Evolutionary conservation across 805 yeast genomes (phyloP), one percentile per base, ranked within the genome.

Genomic region (Gaillardinia entomophila): DNA sequence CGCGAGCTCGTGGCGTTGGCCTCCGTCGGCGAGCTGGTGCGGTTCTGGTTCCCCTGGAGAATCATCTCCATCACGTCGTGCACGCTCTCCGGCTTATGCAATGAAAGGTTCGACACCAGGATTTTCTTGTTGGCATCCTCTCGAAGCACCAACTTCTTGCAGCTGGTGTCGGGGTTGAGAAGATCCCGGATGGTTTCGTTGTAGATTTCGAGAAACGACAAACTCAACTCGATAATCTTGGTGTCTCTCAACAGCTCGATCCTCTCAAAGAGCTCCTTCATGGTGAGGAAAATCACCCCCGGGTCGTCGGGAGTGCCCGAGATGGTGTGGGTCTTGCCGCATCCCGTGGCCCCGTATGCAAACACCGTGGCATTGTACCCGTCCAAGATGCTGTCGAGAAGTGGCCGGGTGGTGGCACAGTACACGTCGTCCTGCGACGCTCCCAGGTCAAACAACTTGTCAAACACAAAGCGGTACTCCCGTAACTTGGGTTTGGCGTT

Each of bases 321-420:
- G 20, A 89, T 83, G 0, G 97, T 89, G 53, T 82, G 87, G 0
- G 97, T 89, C 52, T 89, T 89, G n/a, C 97, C 97, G 56, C 97
- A 89, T 0, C 97, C 97, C 0, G 97, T 89, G 18, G 97, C 95
- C 1, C 97, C 97, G 53, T 89, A 89, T 1, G 97, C 97, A 63
- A 89, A 89, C 0, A 89, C 86, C 0, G 96, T 87, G 4, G 95
- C 81, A 53, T 90, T 88, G 57, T 66, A 85, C 1, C 97, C 97
- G 40, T 84, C 92, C 26, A 89, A 54, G 0, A 87, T 78, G 25
- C 80, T 72, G 38, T 79, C 86, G 6, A 89, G 62, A 30, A 87
- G 61, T 0, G 95, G 90, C 31, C 68, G 63, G 0, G 95, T 76
- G 1, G 95, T 85, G 19, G 57, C 55, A 16, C 61, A 50, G 49